These are phyloP conservation scores for Calendula officinalis DNA, from an alignment of 129 eudicot genomes.

Conservation along the genomic window DNA sequence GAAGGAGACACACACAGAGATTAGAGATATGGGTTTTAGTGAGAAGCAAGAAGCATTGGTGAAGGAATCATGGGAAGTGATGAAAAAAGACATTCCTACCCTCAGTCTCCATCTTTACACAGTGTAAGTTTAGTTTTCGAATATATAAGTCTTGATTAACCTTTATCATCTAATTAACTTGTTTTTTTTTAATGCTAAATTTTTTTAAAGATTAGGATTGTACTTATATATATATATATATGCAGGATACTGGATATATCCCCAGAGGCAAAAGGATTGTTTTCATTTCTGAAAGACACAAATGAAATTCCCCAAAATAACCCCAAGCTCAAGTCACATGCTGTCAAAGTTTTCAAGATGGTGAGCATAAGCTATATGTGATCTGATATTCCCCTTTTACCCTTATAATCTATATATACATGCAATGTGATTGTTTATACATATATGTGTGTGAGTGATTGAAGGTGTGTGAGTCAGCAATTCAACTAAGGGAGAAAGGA, in stretches of 20 bases:
- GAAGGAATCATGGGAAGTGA: constrained; percentile 71
- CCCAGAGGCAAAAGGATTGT: constrained; percentile 60
- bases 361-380: constrained; percentile 19
- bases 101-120: constrained; percentile 52
- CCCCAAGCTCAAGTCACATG: constrained; percentile 74
- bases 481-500: constrained; percentile 72
- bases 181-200: no score
- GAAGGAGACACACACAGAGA: not conserved
- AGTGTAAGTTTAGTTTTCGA: constrained; percentile 48
- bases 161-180: no score
- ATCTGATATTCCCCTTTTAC: not conserved
- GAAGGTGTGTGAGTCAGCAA: constrained; percentile 64
- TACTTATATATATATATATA: no score
- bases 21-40: constrained; percentile 42
- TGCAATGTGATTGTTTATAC: not conserved
- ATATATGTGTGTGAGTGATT: not conserved
- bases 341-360: constrained; percentile 79
- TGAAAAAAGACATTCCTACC: constrained; percentile 50
- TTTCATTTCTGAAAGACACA: constrained; percentile 63
- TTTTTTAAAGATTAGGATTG: no score
- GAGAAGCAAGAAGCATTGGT: constrained; percentile 73
- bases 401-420: not conserved
- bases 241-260: constrained; percentile 66
- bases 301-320: constrained; percentile 61
- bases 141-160: no score